Percentiles rank a stretch among this genome's conserved stretches.
Evolutionary conservation across 768 basidiomycete species (phyloP).

Genomic region (Pulveroboletus sp.): DNA sequence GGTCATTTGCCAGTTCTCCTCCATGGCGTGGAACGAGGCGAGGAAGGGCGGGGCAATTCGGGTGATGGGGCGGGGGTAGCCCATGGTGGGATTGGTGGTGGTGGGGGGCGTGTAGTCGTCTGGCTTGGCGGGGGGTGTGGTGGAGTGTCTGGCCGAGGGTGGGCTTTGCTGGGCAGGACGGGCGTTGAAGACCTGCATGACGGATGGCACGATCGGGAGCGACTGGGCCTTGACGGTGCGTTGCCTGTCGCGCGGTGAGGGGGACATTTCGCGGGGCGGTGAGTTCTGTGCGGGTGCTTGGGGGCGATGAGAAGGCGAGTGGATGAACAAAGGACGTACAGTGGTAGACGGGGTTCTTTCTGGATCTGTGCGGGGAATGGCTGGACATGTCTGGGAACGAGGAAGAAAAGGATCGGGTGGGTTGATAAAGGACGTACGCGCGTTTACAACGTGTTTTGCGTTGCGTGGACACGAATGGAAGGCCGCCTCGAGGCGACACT

Average conservation of each 20-base stretch:
- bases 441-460: background rate
- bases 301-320: background rate
- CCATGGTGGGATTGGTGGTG: conserved; percentile 36
- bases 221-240: conserved; percentile 58
- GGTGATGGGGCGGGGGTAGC: conserved; percentile 65
- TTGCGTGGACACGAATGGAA: conserved; percentile 53
- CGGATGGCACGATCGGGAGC: conserved; percentile 58
- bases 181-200: conserved; percentile 48
- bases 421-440: conserved; percentile 21
- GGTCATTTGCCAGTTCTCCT: conserved; percentile 66
- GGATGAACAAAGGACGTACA: conserved; percentile 21
- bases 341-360: conserved; percentile 50
- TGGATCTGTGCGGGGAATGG: conserved; percentile 57
- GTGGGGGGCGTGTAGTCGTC: conserved; percentile 47
- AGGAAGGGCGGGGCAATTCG: conserved; percentile 57
- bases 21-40: conserved; percentile 49
- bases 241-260: conserved; percentile 46
- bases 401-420: background rate
- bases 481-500: conserved; percentile 38
- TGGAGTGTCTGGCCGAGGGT: conserved; percentile 30
- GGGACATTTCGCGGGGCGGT: conserved; percentile 41
- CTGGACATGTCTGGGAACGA: conserved; percentile 49
- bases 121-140: conserved; percentile 29
- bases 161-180: conserved; percentile 39
- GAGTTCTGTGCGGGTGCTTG: conserved; percentile 28